phyloP scores from a whole-genome alignment of 1,139 yeast genomes.

The Candida albicans region DNA sequence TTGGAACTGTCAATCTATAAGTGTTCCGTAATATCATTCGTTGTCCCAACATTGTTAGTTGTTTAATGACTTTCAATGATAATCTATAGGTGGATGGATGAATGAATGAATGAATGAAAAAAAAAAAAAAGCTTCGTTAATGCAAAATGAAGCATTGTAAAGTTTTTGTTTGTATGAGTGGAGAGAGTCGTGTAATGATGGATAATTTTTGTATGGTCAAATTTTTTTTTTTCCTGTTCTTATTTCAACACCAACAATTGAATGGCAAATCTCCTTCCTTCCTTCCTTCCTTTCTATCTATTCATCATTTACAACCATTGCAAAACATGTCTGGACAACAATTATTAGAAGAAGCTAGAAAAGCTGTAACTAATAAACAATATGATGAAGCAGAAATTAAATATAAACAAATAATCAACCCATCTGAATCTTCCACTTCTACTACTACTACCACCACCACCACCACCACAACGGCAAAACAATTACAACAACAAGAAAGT shows the following conservation, averaged over 20 bases:
- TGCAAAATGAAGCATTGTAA: too few relatives aligned
- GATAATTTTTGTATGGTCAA: too few relatives aligned
- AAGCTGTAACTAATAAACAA: constrained; percentile 49
- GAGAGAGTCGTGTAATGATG: background rate
- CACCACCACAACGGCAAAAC: constrained; percentile 24
- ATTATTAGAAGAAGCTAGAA: constrained; percentile 55
- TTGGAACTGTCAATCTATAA: background rate
- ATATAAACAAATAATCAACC: constrained; percentile 45
- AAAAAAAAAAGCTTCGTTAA: too few relatives aligned
- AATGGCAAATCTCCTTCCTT: background rate
- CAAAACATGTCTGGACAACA: constrained; percentile 18
- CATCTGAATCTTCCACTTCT: constrained; percentile 20
- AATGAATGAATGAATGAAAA: background rate
- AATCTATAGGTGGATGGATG: too few relatives aligned
- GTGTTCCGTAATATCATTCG: background rate
- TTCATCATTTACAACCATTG: too few relatives aligned
- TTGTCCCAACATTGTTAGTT: background rate
- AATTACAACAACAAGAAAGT: constrained; percentile 54
- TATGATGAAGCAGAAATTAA: constrained; percentile 56
- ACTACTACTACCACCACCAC: too few relatives aligned
- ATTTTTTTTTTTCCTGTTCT: background rate
- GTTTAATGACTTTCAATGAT: too few relatives aligned
- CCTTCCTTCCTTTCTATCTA: too few relatives aligned
- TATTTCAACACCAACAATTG: constrained; percentile 2
- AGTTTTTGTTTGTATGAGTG: too few relatives aligned